Conservation (phyloP, 768 basidiomycete species). For the Phanerochaete carnosa region DNA sequence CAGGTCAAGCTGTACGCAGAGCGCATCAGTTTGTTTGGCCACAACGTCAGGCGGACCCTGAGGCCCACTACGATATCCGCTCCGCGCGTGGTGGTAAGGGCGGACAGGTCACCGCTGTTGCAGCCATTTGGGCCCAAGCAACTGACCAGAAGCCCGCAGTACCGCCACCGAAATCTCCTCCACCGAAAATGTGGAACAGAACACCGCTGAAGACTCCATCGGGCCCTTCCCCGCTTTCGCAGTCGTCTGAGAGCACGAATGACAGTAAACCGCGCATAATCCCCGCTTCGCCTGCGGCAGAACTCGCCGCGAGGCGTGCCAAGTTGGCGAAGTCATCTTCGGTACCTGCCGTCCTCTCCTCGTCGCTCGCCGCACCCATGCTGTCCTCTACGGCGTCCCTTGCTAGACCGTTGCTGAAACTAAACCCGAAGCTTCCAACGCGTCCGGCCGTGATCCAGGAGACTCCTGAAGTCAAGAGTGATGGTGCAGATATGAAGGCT, state of each 20-base stretch:
- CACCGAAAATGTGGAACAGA: not conserved
- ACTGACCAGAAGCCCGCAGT: not conserved
- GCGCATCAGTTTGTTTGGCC: not conserved
- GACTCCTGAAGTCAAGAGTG: not conserved
- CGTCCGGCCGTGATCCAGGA: constrained; percentile 31
- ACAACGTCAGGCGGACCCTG: constrained; percentile 36
- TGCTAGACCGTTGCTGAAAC: constrained; percentile 41
- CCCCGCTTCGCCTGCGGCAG: constrained; percentile 8
- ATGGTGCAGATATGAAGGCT: constrained; percentile 1
- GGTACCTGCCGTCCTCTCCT: constrained; percentile 66
- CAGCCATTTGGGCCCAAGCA: constrained; percentile 65
- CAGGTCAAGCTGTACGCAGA: not conserved
- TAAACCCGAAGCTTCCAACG: constrained; percentile 23
- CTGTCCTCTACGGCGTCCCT: constrained; percentile 77
- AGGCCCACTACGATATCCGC: constrained; percentile 66
- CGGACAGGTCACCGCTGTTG: constrained; percentile 69
- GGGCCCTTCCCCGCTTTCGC: not conserved
- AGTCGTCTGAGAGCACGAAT: not conserved
- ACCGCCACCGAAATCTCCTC: not conserved
- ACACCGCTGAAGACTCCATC: not conserved
- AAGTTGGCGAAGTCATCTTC: constrained; percentile 58
- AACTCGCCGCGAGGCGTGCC: constrained; percentile 21
- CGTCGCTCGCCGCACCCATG: constrained; percentile 69
- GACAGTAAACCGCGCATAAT: not conserved
- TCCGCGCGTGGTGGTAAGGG: constrained; percentile 78